These are phyloP conservation scores for Graphiopsis chlorocephala DNA, from an alignment of 2,329 filamentous ascomycete genomes.

Conservation along the genomic window DNA sequence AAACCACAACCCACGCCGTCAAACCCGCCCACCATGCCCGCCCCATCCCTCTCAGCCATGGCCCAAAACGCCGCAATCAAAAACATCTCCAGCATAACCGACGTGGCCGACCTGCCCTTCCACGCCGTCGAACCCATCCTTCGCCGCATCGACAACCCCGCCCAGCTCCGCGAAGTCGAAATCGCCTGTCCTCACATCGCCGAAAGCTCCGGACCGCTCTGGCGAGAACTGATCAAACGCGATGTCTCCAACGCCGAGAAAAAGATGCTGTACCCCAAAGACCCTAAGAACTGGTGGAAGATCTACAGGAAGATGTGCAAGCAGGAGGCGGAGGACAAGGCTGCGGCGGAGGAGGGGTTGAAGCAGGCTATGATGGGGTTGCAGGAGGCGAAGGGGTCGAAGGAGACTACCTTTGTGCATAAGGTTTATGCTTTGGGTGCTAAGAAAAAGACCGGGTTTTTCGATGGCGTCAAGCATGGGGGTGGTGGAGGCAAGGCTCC, in stretches of 20 bases:
- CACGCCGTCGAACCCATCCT: slow-evolving; percentile 66
- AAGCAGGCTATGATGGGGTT: slow-evolving; percentile 59
- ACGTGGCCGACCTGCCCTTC: slow-evolving; percentile 71
- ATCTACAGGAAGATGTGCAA: slow-evolving; percentile 60
- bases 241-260: slow-evolving; percentile 68
- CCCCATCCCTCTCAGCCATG: slow-evolving; percentile 38
- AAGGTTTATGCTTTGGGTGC: slow-evolving; percentile 22
- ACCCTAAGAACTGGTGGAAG: slow-evolving; percentile 71
- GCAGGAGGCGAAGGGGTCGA: slow-evolving; percentile 55
- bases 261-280: slow-evolving; percentile 63
- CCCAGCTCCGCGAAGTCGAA: slow-evolving; percentile 72
- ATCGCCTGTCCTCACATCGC: slow-evolving; percentile 71
- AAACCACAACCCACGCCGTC: not conserved
- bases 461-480: slow-evolving; percentile 21
- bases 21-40: slow-evolving; percentile 25
- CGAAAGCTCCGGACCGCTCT: slow-evolving; percentile 68
- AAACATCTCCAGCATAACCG: slow-evolving; percentile 52
- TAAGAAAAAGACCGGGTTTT: slow-evolving; percentile 18
- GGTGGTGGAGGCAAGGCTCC: not conserved
- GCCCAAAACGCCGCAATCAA: slow-evolving; percentile 41
- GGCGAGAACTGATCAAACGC: slow-evolving; percentile 73
- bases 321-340: slow-evolving; percentile 38
- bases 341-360: slow-evolving; percentile 32
- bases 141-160: slow-evolving; percentile 65
- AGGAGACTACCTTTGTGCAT: slow-evolving; percentile 42